Percentiles rank a stretch among this genome's conserved stretches.
Evolutionary conservation across 495 filamentous ascomycete genomes (phyloP).

Genomic region (Tuber brumale): DNA sequence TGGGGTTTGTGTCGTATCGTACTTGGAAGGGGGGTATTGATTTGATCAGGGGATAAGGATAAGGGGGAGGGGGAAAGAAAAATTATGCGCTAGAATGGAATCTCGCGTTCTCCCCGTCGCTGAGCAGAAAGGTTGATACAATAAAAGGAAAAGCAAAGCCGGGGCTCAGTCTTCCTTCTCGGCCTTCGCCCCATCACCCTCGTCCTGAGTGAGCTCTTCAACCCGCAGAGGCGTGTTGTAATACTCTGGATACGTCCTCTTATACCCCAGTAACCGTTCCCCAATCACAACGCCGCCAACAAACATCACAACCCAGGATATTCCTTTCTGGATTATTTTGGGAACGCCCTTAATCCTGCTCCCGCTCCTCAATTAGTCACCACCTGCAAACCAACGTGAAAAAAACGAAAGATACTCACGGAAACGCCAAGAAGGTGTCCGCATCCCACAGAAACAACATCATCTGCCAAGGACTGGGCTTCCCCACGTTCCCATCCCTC

Average conservation of each 20-base stretch:
- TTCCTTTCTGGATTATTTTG: conserved; percentile 23
- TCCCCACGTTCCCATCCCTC: conserved; percentile 14
- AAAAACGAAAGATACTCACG: conserved; percentile 19
- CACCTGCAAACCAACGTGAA: neutral
- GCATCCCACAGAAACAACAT: conserved; percentile 24
- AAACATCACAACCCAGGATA: conserved; percentile 30
- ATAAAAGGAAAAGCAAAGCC: neutral
- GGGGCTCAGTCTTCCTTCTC: neutral
- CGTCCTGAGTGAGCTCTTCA: neutral
- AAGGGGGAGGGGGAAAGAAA: conserved; percentile 5
- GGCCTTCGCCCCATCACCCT: neutral
- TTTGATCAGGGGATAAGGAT: conserved; percentile 4
- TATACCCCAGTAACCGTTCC: conserved; percentile 19
- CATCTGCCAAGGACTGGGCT: conserved; percentile 24
- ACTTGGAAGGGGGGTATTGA: neutral
- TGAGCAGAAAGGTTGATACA: neutral
- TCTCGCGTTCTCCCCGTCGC: neutral
- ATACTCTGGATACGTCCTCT: conserved; percentile 23
- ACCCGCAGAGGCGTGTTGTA: neutral
- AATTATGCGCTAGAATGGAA: conserved; percentile 3
- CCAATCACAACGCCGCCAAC: conserved; percentile 21
- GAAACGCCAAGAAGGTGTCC: conserved; percentile 19
- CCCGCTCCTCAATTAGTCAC: neutral
- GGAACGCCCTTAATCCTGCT: conserved; percentile 13
- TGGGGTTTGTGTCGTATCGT: neutral